Evolutionary conservation across 148 eudicot genomes (phyloP).

Genomic region (Talinum fruticosum): DNA sequence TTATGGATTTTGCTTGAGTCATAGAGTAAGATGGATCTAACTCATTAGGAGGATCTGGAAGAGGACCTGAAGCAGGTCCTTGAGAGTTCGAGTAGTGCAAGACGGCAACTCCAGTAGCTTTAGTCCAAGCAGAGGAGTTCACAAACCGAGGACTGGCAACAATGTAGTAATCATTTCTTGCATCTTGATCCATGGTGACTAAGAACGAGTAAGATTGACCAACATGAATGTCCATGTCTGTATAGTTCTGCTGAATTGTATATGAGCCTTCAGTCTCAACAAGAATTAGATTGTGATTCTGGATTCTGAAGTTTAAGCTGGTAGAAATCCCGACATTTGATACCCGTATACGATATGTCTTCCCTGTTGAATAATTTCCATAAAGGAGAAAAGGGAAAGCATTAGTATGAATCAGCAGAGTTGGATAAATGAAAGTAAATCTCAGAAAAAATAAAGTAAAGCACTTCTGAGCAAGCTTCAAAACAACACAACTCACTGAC

Average conservation of each 20-base stretch:
- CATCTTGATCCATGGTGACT: slow-evolving; percentile 94
- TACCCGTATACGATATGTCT: slow-evolving; percentile 82
- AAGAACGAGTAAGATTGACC: slow-evolving; percentile 96
- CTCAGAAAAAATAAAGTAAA: background rate
- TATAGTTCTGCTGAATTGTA: slow-evolving; percentile 84
- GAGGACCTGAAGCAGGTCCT: slow-evolving; percentile 96
- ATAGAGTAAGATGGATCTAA: slow-evolving; percentile 79
- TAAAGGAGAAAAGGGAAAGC: background rate
- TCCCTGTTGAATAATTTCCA: slow-evolving; percentile 50
- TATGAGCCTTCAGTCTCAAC: slow-evolving; percentile 98
- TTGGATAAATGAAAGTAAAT: background rate
- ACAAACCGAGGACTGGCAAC: slow-evolving; percentile 92
- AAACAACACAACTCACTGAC: background rate
- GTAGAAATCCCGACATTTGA: slow-evolving; percentile 92
- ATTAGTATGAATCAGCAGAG: background rate
- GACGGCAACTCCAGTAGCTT: slow-evolving; percentile 71
- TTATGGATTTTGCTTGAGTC: slow-evolving; percentile 98
- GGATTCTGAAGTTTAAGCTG: slow-evolving; percentile 95
- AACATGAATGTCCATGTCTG: slow-evolving; percentile 97
- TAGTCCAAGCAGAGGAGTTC: slow-evolving; percentile 56
- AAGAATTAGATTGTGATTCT: slow-evolving; percentile 86
- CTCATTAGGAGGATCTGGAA: slow-evolving; percentile 85
- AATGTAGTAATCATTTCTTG: slow-evolving; percentile 83
- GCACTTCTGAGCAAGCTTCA: background rate
- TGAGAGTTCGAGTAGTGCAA: slow-evolving; percentile 88